Evolutionary conservation across 331 rosid species (phyloP), one percentile per base, ranked within the genome.

Genomic region (Cucumis variabilis): DNA sequence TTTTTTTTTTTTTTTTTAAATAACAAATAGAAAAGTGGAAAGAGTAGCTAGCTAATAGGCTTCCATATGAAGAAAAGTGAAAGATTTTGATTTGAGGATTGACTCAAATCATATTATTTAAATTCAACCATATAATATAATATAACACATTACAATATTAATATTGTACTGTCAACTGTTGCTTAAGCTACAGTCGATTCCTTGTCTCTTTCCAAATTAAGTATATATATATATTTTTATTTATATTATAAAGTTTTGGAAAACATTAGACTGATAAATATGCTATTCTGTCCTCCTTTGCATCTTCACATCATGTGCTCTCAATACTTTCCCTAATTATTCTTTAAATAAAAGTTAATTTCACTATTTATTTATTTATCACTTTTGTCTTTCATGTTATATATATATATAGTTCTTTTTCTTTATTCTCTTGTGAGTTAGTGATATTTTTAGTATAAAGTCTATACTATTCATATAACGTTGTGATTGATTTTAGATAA

Each of bases 41-140:
- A n/a, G 63, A 6, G 50, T 16, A 14, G 37, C 19, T 75, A 48
- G 62, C 82, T 46, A 44, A 44, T 76, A 46, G 82, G 82, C 82
- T 48, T 76, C 63, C 82, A 76, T 76, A 46, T 48, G 82, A 76
- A 76, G 82, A 48, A 76, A 76, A 76, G 82, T n/a, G 63, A 76
- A 76, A 76, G 82, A 20, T 76, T 73, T 73, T 76, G 63, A 76
- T 76, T 76, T 46, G 82, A 23, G 30, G 82, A 24, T 41, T 48
- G 82, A 48, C 63, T 76, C 82, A 23, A 76, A 48, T n/a, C 41
- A 1, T 13, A 76, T 46, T n/a, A 50, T 48, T 23, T 76, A 76
- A 11, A 46, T 21, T 19, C 9, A 70, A 70, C 5, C 23, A 70
- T 70, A 70, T 28, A 70, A 28, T 70, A 70, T 69, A 70, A 30